Evolutionary conservation across 2,329 filamentous ascomycete species (phyloP), one percentile per base, ranked within the genome.

Genomic region (Claviceps arundinis): DNA sequence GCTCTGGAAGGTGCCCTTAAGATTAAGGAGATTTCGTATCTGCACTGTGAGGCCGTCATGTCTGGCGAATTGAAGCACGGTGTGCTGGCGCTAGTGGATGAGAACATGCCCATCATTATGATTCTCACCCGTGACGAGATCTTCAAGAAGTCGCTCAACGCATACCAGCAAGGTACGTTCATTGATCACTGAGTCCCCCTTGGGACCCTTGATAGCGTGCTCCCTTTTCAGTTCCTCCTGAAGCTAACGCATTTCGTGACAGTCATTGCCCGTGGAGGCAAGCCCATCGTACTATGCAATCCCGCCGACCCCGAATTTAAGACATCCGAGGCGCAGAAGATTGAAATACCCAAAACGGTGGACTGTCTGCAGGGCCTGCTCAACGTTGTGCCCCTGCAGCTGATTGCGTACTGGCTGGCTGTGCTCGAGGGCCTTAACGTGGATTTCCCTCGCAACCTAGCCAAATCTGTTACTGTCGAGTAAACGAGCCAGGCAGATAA

Each of bases 1-100:
- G 93, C 93, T 52, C 82, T 98, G 22, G 93, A 98, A 77, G 93
- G 89, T 72, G 93, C 93, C 48, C 78, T 98, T 61, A 98, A 98
- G 80, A 98, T 98, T 73, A 98, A 98, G 81, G 93, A 98, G 75
- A 98, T 98, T 64, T 97, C 91, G 17, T 98, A 98, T 73, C 87
- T 98, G 55, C 93, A 98, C 73, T 98, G 93, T 72, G 93, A 98
- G 75, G 93, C 93, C 62, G 93, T 98, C 76, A 98, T 98, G 93
- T 97, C 93, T 58, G 93, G 93, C 72, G 93, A 98, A 75, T 81
- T 98, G 63, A 98, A 98, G 82, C 93, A 98, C 71, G 93, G 93
- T 77, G 93, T 98, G 50, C 77, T 98, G 66, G 93, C 93, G 50
- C 80, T 98, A 57, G 93, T 98, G 55, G 93, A 98, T 64, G 93